Percentiles rank a stretch among this genome's conserved stretches.
These are phyloP conservation scores for Lactarius evosmus DNA, from an alignment of 768 basidiomycete genomes.

Conservation along the genomic window DNA sequence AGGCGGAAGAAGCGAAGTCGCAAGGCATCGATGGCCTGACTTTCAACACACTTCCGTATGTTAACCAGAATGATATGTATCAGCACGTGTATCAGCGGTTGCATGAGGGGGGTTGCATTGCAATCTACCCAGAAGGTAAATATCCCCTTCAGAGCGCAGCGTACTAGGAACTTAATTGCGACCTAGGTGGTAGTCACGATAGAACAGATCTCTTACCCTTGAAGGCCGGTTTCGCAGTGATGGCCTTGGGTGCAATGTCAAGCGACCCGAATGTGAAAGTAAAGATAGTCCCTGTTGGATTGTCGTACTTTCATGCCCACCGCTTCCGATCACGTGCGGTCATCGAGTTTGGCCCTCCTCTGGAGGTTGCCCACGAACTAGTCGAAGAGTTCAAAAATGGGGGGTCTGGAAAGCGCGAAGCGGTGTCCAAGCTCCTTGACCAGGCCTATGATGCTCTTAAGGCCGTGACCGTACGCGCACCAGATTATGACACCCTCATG, in stretches of 20 bases:
- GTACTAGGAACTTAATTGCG: conserved; percentile 2
- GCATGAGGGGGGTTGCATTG: conserved; percentile 84
- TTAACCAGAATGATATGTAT: conserved; percentile 96
- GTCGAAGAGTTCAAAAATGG: conserved; percentile 91
- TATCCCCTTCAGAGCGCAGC: conserved; percentile 17
- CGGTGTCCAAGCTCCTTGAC: conserved; percentile 83
- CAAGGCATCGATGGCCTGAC: conserved; percentile 62
- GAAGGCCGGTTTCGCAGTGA: conserved; percentile 95
- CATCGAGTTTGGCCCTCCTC: conserved; percentile 89
- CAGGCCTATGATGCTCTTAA: conserved; percentile 90
- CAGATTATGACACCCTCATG: conserved; percentile 98
- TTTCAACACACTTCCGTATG: conserved; percentile 81
- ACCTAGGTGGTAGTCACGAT: conserved; percentile 92
- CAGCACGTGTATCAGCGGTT: conserved; percentile 85
- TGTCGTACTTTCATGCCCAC: conserved; percentile 37
- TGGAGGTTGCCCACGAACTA: conserved; percentile 80
- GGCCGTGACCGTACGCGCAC: conserved; percentile 92
- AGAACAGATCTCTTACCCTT: conserved; percentile 93
- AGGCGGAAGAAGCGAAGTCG: conserved; percentile 54
- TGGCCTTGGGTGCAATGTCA: conserved; percentile 98
- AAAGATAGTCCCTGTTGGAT: conserved; percentile 77
- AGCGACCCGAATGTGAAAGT: conserved; percentile 81
- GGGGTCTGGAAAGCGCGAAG: conserved; percentile 83
- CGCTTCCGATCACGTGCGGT: conserved; percentile 96
- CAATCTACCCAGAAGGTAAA: conserved; percentile 96